These are phyloP conservation scores for Fusarium newnesense DNA, from an alignment of 2,329 filamentous ascomycete species.

Conservation along the genomic window DNA sequence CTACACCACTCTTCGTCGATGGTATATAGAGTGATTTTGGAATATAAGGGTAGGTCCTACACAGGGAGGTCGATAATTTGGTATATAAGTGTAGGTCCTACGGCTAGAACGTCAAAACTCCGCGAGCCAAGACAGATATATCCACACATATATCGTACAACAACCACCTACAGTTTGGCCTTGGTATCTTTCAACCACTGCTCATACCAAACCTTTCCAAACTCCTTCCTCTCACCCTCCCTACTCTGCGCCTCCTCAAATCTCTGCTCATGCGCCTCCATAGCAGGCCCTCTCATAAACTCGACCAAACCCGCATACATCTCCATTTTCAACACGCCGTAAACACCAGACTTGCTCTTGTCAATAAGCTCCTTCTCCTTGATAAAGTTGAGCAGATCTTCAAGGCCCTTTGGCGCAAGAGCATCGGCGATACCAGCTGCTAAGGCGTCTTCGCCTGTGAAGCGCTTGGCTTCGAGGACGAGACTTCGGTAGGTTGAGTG, in stretches of 20 bases:
- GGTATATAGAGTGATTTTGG: background rate
- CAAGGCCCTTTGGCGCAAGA: conserved; percentile 67
- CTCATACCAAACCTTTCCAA: conserved; percentile 58
- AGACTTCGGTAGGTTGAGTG: conserved; percentile 68
- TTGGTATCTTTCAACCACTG: conserved; percentile 59
- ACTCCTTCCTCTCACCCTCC: conserved; percentile 56
- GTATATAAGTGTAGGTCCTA: background rate
- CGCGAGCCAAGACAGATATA: background rate
- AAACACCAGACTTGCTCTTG: conserved; percentile 74
- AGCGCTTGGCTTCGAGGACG: conserved; percentile 79
- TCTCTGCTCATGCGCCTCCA: conserved; percentile 61
- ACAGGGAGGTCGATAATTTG: background rate
- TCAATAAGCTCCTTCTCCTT: conserved; percentile 66
- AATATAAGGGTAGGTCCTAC: background rate
- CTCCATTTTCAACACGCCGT: conserved; percentile 77
- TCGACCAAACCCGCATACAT: conserved; percentile 76
- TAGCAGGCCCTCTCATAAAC: conserved; percentile 63
- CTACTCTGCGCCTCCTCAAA: conserved; percentile 54
- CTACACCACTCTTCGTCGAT: background rate
- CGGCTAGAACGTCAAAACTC: background rate
- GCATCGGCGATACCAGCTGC: conserved; percentile 75
- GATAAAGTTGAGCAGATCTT: conserved; percentile 71
- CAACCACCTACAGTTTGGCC: conserved; percentile 49
- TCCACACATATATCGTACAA: background rate
- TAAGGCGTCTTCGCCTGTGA: conserved; percentile 70